Evolutionary conservation across 1,139 yeast genomes (phyloP).

Genomic region (Pichia sp.): DNA sequence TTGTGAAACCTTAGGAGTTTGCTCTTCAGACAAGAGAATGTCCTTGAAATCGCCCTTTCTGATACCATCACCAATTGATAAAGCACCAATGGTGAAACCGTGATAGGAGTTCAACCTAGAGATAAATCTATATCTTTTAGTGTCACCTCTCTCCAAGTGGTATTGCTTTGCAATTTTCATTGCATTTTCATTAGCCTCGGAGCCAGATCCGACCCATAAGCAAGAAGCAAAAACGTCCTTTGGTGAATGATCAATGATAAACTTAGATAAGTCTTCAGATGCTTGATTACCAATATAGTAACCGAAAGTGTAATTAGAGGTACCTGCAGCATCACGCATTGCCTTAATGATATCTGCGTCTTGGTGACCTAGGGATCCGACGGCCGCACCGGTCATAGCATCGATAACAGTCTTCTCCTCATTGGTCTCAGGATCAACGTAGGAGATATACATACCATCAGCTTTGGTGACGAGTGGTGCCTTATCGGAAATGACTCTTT

Average conservation of each 20-base stretch:
- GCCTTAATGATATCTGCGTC: slow-evolving; percentile 45
- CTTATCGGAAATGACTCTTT: slow-evolving; percentile 33
- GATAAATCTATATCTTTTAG: slow-evolving; percentile 42
- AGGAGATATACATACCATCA: slow-evolving; percentile 39
- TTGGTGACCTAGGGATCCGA: slow-evolving; percentile 50
- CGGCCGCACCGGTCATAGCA: slow-evolving; percentile 62
- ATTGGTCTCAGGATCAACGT: slow-evolving; percentile 42
- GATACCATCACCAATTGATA: slow-evolving; percentile 39
- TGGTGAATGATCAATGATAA: slow-evolving; percentile 39
- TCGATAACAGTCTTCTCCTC: slow-evolving; percentile 37
- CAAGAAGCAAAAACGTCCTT: slow-evolving; percentile 39
- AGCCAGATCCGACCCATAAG: slow-evolving; percentile 45
- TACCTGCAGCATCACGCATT: slow-evolving; percentile 42
- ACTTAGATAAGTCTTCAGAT: slow-evolving; percentile 42
- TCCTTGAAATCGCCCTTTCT: slow-evolving; percentile 37
- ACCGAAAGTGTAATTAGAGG: slow-evolving; percentile 38
- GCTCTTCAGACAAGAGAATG: slow-evolving; percentile 34
- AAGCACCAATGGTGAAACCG: slow-evolving; percentile 51
- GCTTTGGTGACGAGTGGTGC: slow-evolving; percentile 36
- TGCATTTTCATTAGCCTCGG: slow-evolving; percentile 51
- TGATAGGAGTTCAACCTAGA: slow-evolving; percentile 51
- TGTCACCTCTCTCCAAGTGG: slow-evolving; percentile 43
- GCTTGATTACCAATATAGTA: slow-evolving; percentile 35
- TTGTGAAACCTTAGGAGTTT: slow-evolving; percentile 40
- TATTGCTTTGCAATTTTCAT: slow-evolving; percentile 51